Conservation (phyloP, 164 flowering plant genomes). For the Warburgia ugandensis region DNA sequence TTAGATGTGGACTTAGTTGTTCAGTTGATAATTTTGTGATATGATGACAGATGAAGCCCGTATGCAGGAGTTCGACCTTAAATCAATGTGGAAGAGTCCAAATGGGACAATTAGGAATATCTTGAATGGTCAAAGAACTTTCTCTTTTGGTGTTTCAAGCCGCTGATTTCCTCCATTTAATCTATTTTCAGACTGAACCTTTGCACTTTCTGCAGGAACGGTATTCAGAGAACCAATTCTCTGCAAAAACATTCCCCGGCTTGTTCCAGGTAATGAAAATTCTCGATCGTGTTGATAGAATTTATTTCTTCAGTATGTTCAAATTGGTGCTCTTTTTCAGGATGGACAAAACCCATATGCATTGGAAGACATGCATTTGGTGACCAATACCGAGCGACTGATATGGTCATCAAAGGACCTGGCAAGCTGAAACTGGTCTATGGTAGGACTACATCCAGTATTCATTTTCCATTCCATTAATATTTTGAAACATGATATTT, state of each 20-base stretch:
- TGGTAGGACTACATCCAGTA: constrained; percentile 47
- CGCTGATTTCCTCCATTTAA: too few species aligned
- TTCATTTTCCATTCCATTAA: background rate
- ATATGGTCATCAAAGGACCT: constrained; percentile 79
- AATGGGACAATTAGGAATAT: constrained; percentile 97
- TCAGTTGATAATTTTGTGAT: background rate
- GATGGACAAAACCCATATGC: constrained; percentile 99
- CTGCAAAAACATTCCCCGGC: constrained; percentile 86
- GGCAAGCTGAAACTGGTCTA: constrained; percentile 86
- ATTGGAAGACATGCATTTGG: constrained; percentile 99
- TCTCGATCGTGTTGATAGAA: background rate
- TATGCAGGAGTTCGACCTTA: constrained; percentile 68
- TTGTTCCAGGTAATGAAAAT: constrained; percentile 63
- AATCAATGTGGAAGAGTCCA: constrained; percentile 96
- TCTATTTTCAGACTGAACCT: constrained; percentile 1
- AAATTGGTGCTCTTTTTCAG: constrained; percentile 20
- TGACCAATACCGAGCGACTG: constrained; percentile 94
- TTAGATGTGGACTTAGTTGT: background rate
- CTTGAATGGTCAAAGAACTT: constrained; percentile 58
- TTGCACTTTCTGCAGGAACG: constrained; percentile 52
- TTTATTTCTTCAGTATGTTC: background rate
- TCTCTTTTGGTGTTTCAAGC: background rate
- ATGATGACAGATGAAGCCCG: constrained; percentile 81
- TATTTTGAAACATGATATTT: background rate
- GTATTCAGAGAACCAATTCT: constrained; percentile 97